Evolutionary conservation across 2,329 filamentous ascomycete genomes (phyloP).

Genomic region (Metarhizium rileyi): DNA sequence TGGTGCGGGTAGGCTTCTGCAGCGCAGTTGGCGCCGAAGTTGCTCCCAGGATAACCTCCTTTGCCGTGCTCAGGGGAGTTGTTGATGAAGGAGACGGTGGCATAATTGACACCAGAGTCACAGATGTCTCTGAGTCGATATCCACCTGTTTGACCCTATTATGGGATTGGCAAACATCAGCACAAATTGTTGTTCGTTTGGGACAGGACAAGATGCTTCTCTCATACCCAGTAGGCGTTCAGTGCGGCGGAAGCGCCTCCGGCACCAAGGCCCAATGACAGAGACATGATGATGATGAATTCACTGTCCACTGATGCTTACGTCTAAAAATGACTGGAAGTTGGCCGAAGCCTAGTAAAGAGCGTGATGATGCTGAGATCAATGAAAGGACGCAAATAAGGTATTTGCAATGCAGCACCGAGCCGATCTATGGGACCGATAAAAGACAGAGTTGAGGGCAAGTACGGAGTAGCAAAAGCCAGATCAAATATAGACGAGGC

Average conservation of each 20-base stretch:
- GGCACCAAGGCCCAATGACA: constrained; percentile 13
- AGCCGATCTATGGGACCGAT: constrained; percentile 19
- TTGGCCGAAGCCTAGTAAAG: constrained; percentile 24
- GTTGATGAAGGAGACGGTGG: constrained; percentile 30
- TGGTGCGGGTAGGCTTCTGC: constrained; percentile 14
- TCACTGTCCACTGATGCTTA: neutral
- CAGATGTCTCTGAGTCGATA: constrained; percentile 26
- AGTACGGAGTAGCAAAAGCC: neutral
- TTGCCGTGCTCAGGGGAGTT: constrained; percentile 26
- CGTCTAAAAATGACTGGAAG: constrained; percentile 16
- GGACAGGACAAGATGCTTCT: neutral
- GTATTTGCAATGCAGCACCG: constrained; percentile 23
- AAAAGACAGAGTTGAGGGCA: constrained; percentile 15
- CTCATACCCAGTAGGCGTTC: constrained; percentile 2
- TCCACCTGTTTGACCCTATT: constrained; percentile 25
- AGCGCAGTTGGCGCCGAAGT: constrained; percentile 31
- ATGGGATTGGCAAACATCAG: constrained; percentile 3
- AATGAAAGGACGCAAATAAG: constrained; percentile 32
- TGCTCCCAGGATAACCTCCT: constrained; percentile 26
- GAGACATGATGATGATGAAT: constrained; percentile 11
- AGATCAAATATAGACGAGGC: constrained; percentile 16
- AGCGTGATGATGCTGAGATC: constrained; percentile 20
- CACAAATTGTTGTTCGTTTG: neutral
- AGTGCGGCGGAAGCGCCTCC: neutral
- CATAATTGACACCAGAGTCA: constrained; percentile 25